These are phyloP conservation scores for Apiotrichum brassicae DNA, from an alignment of 1,284 basidiomycete genomes.

Conservation along the genomic window DNA sequence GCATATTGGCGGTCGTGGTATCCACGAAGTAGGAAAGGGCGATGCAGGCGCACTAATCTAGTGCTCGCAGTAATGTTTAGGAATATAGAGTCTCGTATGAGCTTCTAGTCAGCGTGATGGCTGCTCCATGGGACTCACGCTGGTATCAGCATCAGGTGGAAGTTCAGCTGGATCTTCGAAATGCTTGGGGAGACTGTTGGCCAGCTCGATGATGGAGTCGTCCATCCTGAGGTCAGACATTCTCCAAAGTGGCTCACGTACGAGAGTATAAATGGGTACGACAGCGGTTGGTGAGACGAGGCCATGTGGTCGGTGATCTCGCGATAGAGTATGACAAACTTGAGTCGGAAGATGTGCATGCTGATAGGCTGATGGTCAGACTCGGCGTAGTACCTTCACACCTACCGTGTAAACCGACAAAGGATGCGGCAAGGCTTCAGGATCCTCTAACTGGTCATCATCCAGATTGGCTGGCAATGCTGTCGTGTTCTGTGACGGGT, in stretches of 20 bases:
- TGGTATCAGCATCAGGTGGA: background rate
- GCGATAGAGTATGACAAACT: conserved; percentile 19
- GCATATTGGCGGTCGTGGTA: conserved; percentile 14
- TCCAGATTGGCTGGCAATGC: conserved; percentile 19
- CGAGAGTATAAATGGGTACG: conserved; percentile 15
- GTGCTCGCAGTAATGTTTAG: conserved; percentile 15
- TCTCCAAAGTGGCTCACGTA: background rate
- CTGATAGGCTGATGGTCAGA: conserved; percentile 8
- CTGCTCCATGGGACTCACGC: background rate
- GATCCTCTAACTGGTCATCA: conserved; percentile 17
- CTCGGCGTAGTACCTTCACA: too few species aligned
- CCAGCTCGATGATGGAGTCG: conserved; percentile 14
- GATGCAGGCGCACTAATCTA: conserved; percentile 14
- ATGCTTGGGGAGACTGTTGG: conserved; percentile 10
- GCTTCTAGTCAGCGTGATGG: background rate
- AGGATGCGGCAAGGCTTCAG: conserved; percentile 5
- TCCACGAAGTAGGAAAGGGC: conserved; percentile 15
- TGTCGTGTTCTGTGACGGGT: conserved; percentile 22
- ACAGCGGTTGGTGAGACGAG: conserved; percentile 5
- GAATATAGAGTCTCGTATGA: conserved; percentile 16
- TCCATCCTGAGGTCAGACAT: conserved; percentile 12
- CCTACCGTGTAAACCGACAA: conserved; percentile 11
- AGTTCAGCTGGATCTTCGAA: conserved; percentile 11
- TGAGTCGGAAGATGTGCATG: conserved; percentile 19
- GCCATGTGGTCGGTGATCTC: conserved; percentile 20